phyloP scores from a whole-genome alignment of 495 filamentous ascomycete genomes.

The Xylaria nigripes region DNA sequence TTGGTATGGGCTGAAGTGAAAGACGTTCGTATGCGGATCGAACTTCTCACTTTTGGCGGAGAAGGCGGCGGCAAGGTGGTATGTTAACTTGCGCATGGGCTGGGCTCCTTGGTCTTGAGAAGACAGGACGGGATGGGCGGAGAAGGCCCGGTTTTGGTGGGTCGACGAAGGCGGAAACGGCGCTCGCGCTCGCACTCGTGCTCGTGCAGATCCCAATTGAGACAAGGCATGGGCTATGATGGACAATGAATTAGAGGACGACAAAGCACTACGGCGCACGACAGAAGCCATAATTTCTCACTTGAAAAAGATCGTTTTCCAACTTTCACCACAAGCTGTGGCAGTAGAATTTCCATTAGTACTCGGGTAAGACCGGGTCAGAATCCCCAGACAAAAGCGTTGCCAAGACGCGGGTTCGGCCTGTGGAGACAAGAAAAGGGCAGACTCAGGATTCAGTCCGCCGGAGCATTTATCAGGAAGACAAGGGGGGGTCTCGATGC shows the following conservation, averaged over 20 bases:
- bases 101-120: constrained; percentile 11
- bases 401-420: neutral
- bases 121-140: constrained; percentile 14
- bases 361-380: constrained; percentile 11
- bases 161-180: constrained; percentile 2
- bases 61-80: constrained; percentile 60
- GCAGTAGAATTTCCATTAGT: constrained; percentile 12
- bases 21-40: constrained; percentile 59
- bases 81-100: constrained; percentile 41
- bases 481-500: neutral
- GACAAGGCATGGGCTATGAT: neutral
- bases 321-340: constrained; percentile 16
- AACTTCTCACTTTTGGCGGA: constrained; percentile 71
- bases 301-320: constrained; percentile 12
- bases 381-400: neutral
- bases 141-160: constrained; percentile 12
- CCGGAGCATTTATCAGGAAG: neutral
- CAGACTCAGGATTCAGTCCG: neutral
- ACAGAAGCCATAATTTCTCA: constrained; percentile 15
- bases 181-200: neutral
- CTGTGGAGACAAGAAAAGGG: constrained; percentile 1
- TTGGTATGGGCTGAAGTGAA: constrained; percentile 65
- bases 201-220: neutral
- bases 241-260: constrained; percentile 1
- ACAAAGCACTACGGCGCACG: constrained; percentile 9